phyloP scores from a whole-genome alignment of 345 rosid genomes.

The Euclidium syriacum region DNA sequence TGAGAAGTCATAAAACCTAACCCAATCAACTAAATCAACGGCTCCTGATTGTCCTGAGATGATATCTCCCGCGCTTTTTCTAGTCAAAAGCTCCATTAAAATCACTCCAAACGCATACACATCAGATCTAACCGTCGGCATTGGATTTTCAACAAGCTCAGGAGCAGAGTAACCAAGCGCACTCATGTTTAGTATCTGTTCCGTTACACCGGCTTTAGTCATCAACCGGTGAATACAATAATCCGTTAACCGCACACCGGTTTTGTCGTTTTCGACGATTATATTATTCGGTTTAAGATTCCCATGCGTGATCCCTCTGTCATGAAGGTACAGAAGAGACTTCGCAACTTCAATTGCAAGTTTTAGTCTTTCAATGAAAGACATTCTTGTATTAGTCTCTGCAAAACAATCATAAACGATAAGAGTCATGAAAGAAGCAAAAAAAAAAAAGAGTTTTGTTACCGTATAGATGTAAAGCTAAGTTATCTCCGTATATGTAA shows the following conservation, averaged over 20 bases:
- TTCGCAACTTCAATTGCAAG: conserved; percentile 74
- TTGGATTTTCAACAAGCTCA: conserved; percentile 71
- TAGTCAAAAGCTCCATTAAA: conserved; percentile 80
- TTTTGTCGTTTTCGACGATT: conserved; percentile 56
- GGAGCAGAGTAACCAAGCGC: conserved; percentile 95
- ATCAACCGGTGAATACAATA: conserved; percentile 84
- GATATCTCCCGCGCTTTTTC: conserved; percentile 89
- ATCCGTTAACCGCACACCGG: conserved; percentile 58
- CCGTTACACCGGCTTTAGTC: conserved; percentile 76
- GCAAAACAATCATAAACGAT: conserved; percentile 13
- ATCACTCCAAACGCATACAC: conserved; percentile 88
- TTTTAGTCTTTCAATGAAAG: conserved; percentile 72
- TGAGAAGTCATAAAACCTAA: conserved; percentile 72
- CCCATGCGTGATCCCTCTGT: conserved; percentile 76
- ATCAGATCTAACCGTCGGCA: conserved; percentile 68
- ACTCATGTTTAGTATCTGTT: conserved; percentile 82
- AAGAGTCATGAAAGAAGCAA: neutral
- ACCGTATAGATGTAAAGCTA: conserved; percentile 92
- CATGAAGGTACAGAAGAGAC: conserved; percentile 73
- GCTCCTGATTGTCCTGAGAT: conserved; percentile 96
- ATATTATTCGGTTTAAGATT: conserved; percentile 85
- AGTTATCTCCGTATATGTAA: conserved; percentile 78
- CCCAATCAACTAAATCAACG: conserved; percentile 88
- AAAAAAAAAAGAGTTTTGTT: conserved; percentile 25
- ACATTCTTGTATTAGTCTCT: conserved; percentile 78